These are phyloP conservation scores for Rhizophora apiculata DNA, from an alignment of 345 rosid species.

Conservation along the genomic window DNA sequence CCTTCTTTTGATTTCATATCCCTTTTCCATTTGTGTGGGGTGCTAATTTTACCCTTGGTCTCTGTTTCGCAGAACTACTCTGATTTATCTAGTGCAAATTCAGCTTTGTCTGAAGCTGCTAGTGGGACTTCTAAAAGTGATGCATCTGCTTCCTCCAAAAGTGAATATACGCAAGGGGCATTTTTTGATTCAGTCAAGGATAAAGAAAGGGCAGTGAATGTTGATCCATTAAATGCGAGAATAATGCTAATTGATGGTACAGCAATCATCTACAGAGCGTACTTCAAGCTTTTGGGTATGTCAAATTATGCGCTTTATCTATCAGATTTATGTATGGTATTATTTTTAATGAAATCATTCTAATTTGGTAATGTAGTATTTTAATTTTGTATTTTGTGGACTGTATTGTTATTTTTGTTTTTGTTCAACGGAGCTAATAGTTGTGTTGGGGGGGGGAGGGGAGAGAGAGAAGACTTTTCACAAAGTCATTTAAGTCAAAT, in stretches of 20 bases:
- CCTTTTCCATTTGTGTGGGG: no score
- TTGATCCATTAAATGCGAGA: conserved; percentile 50
- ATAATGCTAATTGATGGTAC: conserved; percentile 97
- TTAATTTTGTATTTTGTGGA: no score
- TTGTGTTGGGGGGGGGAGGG: no score
- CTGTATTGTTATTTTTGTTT: no score
- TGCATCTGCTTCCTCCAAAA: conserved; percentile 25
- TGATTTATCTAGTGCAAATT: conserved; percentile 33
- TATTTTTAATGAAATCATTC: not conserved
- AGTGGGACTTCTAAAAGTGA: conserved; percentile 12
- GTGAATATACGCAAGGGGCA: conserved; percentile 27
- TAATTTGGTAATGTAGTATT: no score
- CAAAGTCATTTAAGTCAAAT: no score
- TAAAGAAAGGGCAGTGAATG: conserved; percentile 37
- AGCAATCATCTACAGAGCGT: conserved; percentile 85
- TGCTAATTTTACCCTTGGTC: not conserved
- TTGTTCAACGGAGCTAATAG: no score
- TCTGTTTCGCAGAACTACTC: conserved; percentile 44
- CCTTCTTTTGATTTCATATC: no score
- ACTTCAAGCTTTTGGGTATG: conserved; percentile 92
- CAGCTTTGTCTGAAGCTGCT: conserved; percentile 27
- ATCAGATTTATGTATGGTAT: not conserved
- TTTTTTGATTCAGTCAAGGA: conserved; percentile 23
- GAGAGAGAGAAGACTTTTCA: no score
- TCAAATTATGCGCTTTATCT: not conserved